Evolutionary conservation across 305 asterid species (phyloP), one percentile per base, ranked within the genome.

Genomic region (Fraxinus greggii): DNA sequence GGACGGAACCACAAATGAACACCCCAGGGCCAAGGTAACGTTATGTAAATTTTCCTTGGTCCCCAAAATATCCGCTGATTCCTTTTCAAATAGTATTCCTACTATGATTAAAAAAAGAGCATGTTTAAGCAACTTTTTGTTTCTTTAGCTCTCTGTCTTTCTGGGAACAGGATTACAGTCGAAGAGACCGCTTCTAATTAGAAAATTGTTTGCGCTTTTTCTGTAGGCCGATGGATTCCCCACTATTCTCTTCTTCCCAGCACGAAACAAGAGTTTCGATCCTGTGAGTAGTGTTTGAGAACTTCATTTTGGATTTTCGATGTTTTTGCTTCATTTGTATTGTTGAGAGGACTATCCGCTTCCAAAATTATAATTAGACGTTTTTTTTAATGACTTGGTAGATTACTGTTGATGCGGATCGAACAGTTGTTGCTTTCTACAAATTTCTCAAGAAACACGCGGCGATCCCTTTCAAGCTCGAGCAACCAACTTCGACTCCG

Each of bases 1-100:
- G 99, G 99, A 95, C 45, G 99, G 98, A 59, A 91, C 98, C 70
- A 93, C 97, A 38, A 95, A 95, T 3, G 98, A 95, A 85, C 97
- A 95, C 77, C 97, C 96, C 7, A 89, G 78, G 61, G 97, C 91
- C 59, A 93, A 92, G 98, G 98, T 94, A 89, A 74, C 40, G 5
- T 82, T 12, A 67, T 13, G 36, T 8, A 21, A 61, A 61, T 7
- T 67, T 67, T 67, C 74, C 8, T 67, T 0, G 10, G 35, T 26
- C 5, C 72, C 72, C 72, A 61, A 61, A 7, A 23, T 61, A 23
- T 24, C 31, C 3, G 0, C 9, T 5, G 24, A 51, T 51, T 45
- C 59, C 21, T 48, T 48, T 48, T 48, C 21, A 40, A 51, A 17
- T n/a, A 51, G 63, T 17, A 51, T 51, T 51, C 63, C 2, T 17